Base-by-base conservation (phyloP, 2,329 filamentous ascomycete genomes). In the Atkinsonella hypoxylon region DNA sequence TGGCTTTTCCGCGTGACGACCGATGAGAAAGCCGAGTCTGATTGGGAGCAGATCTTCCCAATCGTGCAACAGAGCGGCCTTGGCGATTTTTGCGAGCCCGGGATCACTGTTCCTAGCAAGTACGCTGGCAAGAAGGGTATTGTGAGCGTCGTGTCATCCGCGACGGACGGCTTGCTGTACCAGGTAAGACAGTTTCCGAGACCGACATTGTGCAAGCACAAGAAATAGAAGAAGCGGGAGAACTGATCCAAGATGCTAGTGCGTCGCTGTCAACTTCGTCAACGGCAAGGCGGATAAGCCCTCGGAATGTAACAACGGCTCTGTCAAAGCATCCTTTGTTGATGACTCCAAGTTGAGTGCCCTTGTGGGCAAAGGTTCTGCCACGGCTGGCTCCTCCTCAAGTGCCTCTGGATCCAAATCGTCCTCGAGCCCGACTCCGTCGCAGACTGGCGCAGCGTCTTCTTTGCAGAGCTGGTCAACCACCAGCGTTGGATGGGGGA, bases 1-100 rank as follows among this genome's bases (percentile, higher is more conserved):
- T 82, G 73, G 74, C 69, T 82, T 15, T 76, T 79, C 67, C 78
- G 79, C 54, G 75, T 72, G 55, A 82, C 77, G 12, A 67, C 73
- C 18, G 77, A 79, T 57, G 57, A 66, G 45, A 67, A 67, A 11
- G 73, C 69, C 42, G 58, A 61, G 43, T 64, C 67, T 18, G 74
- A 73, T 59, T 82, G 79, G 79, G 72, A 74, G 26, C 67, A 79
- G 59, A 59, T 80, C 47, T 76, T 72, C 58, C 74, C 74, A 31
- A 72, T 78, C 49, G 66, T 79, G 34, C 61, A 68, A 57, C 78
- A 83, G 64, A 75, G 63, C 50, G 77, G 78, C 15, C 64, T 75
- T 2, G 78, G 79, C 49, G 62, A 66, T 47, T 79, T 76, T 56
- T 83, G 80, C 63, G 62, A 75, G 57, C 71, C 74, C 0, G 56